A percentile compares a stretch with the other conserved stretches of the same genome.
phyloP scores from a whole-genome alignment of 2,329 filamentous ascomycete genomes.

The Neophaeococcomyces aloes region DNA sequence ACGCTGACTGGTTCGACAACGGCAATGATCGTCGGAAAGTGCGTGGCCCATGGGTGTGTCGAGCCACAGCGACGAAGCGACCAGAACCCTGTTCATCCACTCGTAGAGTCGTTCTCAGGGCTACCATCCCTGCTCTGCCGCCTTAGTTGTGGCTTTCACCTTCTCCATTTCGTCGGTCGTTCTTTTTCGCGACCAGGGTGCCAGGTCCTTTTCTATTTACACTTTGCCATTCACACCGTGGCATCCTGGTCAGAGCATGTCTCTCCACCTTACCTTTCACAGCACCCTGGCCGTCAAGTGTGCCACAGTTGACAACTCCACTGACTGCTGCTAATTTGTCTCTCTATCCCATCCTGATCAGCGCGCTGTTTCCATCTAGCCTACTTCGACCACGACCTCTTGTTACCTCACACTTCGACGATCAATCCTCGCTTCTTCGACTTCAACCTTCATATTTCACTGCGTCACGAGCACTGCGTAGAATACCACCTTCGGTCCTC shows the following conservation, averaged over 20 bases:
- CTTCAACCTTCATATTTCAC: neutral
- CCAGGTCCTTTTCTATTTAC: neutral
- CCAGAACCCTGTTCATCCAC: slow-evolving; percentile 1
- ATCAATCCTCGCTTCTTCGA: slow-evolving; percentile 1
- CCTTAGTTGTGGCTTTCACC: neutral
- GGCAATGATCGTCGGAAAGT: too few relatives aligned
- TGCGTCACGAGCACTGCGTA: neutral
- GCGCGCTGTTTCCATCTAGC: slow-evolving; percentile 2
- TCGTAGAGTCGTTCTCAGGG: neutral
- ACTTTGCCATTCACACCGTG: slow-evolving; percentile 3
- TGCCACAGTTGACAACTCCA: slow-evolving; percentile 7
- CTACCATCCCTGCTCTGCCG: too few relatives aligned
- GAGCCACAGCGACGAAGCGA: too few relatives aligned
- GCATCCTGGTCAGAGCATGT: slow-evolving; percentile 3
- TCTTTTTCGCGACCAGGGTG: neutral
- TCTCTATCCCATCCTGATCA: slow-evolving; percentile 4
- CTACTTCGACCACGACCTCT: neutral
- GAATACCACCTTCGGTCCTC: neutral
- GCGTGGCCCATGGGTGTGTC: too few relatives aligned
- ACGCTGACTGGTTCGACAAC: too few relatives aligned
- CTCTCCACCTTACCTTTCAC: slow-evolving; percentile 3
- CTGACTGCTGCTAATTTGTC: slow-evolving; percentile 2
- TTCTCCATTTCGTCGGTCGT: slow-evolving; percentile 1
- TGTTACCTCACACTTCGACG: slow-evolving; percentile 3
- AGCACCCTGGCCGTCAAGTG: slow-evolving; percentile 3